Conservation (phyloP, 306 rosid species). For the Luffa acutangula region DNA sequence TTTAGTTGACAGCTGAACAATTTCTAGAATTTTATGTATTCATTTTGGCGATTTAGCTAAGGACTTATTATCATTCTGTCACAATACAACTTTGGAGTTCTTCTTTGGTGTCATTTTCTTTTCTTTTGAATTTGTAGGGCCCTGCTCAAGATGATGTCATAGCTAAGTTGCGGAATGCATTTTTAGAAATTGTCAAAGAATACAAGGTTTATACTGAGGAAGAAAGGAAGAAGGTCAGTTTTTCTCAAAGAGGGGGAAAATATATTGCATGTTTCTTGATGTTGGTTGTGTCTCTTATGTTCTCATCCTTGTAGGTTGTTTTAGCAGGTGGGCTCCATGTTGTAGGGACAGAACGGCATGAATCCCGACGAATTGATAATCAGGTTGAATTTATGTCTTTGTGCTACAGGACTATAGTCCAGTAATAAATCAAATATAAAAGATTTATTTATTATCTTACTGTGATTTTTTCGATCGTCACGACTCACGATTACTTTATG, state of each 20-base stretch:
- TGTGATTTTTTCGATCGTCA: background rate
- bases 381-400: slow-evolving; percentile 41
- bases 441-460: background rate
- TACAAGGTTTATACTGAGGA: slow-evolving; percentile 78
- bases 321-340: slow-evolving; percentile 97
- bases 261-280: slow-evolving; percentile 10
- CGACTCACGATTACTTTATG: background rate
- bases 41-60: background rate
- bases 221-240: slow-evolving; percentile 72
- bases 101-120: background rate
- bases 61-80: background rate
- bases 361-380: slow-evolving; percentile 88
- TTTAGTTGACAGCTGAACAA: background rate
- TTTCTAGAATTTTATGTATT: slow-evolving; percentile 1
- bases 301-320: slow-evolving; percentile 55
- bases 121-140: slow-evolving; percentile 36
- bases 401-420: background rate
- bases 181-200: slow-evolving; percentile 71
- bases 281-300: slow-evolving; percentile 12
- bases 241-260: slow-evolving; percentile 1
- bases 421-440: background rate
- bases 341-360: slow-evolving; percentile 92
- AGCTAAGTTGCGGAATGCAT: slow-evolving; percentile 63
- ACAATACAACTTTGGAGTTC: background rate
- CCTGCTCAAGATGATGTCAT: slow-evolving; percentile 89